Evolutionary conservation across 2,329 filamentous ascomycete species (phyloP).

Genomic region (Exserohilum rostratum): DNA sequence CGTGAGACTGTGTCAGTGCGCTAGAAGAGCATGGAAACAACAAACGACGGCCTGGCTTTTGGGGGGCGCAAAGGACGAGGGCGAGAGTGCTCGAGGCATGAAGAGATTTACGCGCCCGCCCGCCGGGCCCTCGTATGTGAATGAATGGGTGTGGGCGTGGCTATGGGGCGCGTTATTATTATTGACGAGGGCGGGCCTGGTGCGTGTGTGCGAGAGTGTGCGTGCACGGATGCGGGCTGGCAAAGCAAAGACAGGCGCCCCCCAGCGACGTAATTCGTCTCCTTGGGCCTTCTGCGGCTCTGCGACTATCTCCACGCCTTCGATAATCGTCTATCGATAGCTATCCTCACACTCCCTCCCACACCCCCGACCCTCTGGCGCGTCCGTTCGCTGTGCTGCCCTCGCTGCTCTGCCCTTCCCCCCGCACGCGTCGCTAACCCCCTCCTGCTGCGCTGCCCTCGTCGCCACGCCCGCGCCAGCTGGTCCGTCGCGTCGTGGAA

Average conservation of each 20-base stretch:
- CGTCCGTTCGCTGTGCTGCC: constrained; percentile 6
- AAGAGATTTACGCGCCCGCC: no score
- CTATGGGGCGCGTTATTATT: constrained; percentile 1
- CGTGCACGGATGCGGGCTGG: constrained; percentile 16
- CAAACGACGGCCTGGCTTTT: no score
- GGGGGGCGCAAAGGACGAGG: no score
- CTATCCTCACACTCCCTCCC: constrained; percentile 5
- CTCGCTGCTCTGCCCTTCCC: constrained; percentile 3
- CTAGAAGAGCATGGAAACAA: neutral
- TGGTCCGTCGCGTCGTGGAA: constrained; percentile 21
- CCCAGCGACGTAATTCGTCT: constrained; percentile 20
- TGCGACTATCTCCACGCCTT: constrained; percentile 18
- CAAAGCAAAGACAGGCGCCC: neutral
- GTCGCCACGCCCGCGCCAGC: constrained; percentile 14
- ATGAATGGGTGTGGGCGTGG: neutral
- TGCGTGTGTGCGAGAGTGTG: neutral
- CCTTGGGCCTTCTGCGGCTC: constrained; percentile 20
- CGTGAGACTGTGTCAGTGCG: neutral
- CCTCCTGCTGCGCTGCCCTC: neutral
- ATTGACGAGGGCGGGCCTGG: neutral
- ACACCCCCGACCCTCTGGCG: constrained; percentile 5
- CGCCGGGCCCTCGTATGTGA: no score
- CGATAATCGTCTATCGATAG: constrained; percentile 27
- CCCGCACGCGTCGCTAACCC: constrained; percentile 15
- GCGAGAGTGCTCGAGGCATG: no score